A percentile compares a stretch with the other conserved stretches of the same genome.
Conservation (phyloP, 2,329 filamentous ascomycete genomes). For the Aureobasidium namibiae region DNA sequence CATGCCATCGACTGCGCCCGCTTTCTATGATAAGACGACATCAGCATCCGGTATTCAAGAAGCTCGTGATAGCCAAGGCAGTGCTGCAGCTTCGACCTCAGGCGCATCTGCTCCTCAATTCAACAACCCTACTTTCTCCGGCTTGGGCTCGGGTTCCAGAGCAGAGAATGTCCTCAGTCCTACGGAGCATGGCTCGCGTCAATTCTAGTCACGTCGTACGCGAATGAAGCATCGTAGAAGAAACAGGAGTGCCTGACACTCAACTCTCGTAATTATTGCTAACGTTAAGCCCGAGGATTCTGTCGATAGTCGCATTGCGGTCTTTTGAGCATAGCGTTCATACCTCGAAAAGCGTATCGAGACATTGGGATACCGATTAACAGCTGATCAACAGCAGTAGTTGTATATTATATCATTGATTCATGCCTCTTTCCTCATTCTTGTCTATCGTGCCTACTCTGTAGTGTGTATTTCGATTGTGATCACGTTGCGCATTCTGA, state of each 20-base stretch:
- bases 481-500: not conserved
- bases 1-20: conserved; percentile 20
- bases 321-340: not conserved
- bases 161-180: conserved; percentile 9
- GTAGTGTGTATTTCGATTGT: not conserved
- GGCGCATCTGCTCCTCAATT: not conserved
- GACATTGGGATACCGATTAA: not conserved
- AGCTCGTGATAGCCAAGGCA: not conserved
- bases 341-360: not conserved
- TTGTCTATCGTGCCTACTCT: not conserved
- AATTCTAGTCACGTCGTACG: conserved; percentile 6
- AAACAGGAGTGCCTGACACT: not conserved
- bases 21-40: not conserved
- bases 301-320: not conserved
- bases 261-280: not conserved
- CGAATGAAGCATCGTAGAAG: not conserved
- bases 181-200: conserved; percentile 12
- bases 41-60: not conserved
- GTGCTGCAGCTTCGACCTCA: not conserved
- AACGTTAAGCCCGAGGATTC: not conserved
- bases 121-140: not conserved
- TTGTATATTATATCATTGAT: not conserved
- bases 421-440: not conserved
- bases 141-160: not conserved
- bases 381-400: not conserved